Evolutionary conservation across 345 rosid species (phyloP), one percentile per base, ranked within the genome.

Genomic region (Camelina laxa): DNA sequence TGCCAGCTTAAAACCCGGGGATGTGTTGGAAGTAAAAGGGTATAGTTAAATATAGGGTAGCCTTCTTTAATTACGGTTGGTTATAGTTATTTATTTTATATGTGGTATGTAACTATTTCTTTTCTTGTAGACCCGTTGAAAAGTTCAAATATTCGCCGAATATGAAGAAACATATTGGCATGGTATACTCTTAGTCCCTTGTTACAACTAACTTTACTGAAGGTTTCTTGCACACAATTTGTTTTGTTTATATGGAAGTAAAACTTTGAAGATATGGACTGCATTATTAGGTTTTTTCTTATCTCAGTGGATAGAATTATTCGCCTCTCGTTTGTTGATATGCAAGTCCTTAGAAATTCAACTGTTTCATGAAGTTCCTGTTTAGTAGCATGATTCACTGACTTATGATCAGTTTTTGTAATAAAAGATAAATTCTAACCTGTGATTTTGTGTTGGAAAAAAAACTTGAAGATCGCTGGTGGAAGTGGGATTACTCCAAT

Each of bases 81-180:
- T 77, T 48, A n/a, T 33, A 16, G 49, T 41, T 65, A 63, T 50
- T 50, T 58, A 2, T n/a, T 67, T 44, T 27, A 19, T 12, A 9
- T 41, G 45, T 74, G 53, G 30, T 57, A 11, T 39, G 63, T 33
- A 73, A 68, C 75, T 47, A 15, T 38, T 45, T 35, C 20, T 69
- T 74, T 80, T 74, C 60, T 69, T 89, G 81, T 88, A 93, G 98
- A 82, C 98, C 98, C 64, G 77, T 89, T 81, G 96, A 91, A 69
- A 93, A 89, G 87, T 84, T 93, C 69, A 89, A 87, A 78, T 91
- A 93, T 74, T 84, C 88, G 53, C 89, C 98, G 63, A 93, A 93
- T 80, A 91, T 89, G 98, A 93, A 93, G 90, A 93, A 89, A 77
- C 85, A 85, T 76, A 89, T 93, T n/a, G 98, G 98, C 84, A 91